Evolutionary conservation across 768 basidiomycete species (phyloP), one percentile per base, ranked within the genome.

Genomic region (Tremella mesenterica): DNA sequence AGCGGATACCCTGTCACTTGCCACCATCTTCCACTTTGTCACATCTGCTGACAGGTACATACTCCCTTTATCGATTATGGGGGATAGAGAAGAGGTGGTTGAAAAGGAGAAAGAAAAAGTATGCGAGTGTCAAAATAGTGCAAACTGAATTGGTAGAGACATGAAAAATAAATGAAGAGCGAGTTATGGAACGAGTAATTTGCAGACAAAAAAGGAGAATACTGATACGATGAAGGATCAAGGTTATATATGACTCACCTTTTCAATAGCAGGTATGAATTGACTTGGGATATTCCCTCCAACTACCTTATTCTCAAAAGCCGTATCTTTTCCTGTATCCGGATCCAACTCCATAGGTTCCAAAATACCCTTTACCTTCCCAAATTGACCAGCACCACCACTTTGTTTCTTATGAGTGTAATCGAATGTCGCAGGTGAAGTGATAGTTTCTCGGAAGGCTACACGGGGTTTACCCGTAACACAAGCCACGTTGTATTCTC

Each of bases 341-440:
- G 75, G 68, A 64, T 84, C 81, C 72, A 77, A 63, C 81, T 82
- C 82, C 77, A 95, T 88, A 12, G 92, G 89, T 73, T 95, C 93
- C 56, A 97, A 81, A 65, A 80, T 81, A 5, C 95, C 95, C 46
- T 85, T 81, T 54, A 99, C 88, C 63, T 88, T 87, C 53, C 86
- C 95, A 73, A 85, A 99, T 74, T 99, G 95, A 48, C 95, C 95
- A 14, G 91, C 85, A 72, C 95, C 95, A 56, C 95, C 95, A 0
- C 86, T 86, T 74, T 99, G 95, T 77, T 97, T 99, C 81, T 91
- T 95, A 77, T 97, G 95, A 1, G 86, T 89, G 74, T 88, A 93
- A 54, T 79, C 78, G 76, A 96, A 99, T 43, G 85, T 80, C 2
- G 85, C 82, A 21, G 82, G 80, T 51, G 85, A 79, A 1, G 86